These are phyloP conservation scores for Phalaenopsis equestris DNA, from an alignment of 106 monocot species.

Conservation along the genomic window DNA sequence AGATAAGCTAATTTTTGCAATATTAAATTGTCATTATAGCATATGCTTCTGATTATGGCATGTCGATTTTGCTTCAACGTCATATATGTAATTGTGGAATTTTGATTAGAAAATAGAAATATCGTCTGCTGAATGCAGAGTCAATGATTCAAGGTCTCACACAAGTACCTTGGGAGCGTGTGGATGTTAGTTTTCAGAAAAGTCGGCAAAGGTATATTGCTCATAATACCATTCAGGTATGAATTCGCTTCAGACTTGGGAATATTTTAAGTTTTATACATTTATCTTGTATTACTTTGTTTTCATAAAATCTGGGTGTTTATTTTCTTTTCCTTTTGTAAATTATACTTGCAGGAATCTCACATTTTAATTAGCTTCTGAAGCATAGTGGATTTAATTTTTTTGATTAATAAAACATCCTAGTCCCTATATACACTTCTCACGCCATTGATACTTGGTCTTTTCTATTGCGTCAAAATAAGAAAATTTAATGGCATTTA, in stretches of 20 bases:
- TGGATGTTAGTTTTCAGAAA: slow-evolving; percentile 75
- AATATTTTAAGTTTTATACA: background rate
- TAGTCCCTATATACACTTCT: too few relatives aligned
- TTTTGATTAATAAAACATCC: too few relatives aligned
- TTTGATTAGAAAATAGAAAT: background rate
- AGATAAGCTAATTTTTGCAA: too few relatives aligned
- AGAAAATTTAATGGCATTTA: too few relatives aligned
- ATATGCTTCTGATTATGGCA: too few relatives aligned
- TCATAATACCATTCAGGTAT: slow-evolving; percentile 82
- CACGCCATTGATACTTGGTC: too few relatives aligned
- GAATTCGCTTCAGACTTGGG: background rate
- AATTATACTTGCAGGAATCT: background rate
- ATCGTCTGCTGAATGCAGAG: slow-evolving; percentile 28
- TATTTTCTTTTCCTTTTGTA: background rate
- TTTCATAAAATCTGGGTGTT: background rate
- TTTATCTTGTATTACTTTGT: background rate
- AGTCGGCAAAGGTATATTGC: slow-evolving; percentile 78
- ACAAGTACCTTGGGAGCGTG: slow-evolving; percentile 76
- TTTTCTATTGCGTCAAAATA: too few relatives aligned
- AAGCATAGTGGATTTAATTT: background rate
- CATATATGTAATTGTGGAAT: too few relatives aligned
- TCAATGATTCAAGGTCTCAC: slow-evolving; percentile 76
- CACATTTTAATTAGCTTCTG: background rate
- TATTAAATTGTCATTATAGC: too few relatives aligned
- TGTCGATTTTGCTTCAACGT: too few relatives aligned